Conservation (phyloP, 345 rosid species). For the Mangifera indica region DNA sequence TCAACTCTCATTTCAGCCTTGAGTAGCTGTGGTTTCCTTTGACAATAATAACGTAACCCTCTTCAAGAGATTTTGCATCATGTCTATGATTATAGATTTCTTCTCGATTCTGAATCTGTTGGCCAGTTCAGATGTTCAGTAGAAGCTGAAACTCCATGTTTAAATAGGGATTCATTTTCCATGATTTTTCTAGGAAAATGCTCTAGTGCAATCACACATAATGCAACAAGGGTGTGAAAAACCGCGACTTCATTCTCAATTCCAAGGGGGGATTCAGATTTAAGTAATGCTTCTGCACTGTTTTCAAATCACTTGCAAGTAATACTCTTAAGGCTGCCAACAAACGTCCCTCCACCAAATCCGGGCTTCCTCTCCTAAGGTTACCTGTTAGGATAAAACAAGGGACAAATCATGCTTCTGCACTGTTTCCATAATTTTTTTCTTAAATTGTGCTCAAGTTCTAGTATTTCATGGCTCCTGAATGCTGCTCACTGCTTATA, state of each 20-base stretch:
- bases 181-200: slow-evolving; percentile 81
- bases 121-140: slow-evolving; percentile 51
- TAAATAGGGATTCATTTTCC: slow-evolving; percentile 64
- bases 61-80: slow-evolving; percentile 59
- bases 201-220: slow-evolving; percentile 66
- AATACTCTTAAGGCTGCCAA: slow-evolving; percentile 72
- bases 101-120: slow-evolving; percentile 72
- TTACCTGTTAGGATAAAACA: slow-evolving; percentile 45
- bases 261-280: slow-evolving; percentile 68
- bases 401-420: too few species aligned
- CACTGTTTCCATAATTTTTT: background rate
- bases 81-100: slow-evolving; percentile 64
- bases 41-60: slow-evolving; percentile 49
- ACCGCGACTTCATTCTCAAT: slow-evolving; percentile 52
- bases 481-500: background rate
- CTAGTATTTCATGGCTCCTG: background rate
- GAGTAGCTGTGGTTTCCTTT: slow-evolving; percentile 35
- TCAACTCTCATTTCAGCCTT: slow-evolving; percentile 21
- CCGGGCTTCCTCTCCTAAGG: slow-evolving; percentile 69
- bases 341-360: slow-evolving; percentile 66
- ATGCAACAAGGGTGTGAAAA: slow-evolving; percentile 60
- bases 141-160: slow-evolving; percentile 52
- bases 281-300: slow-evolving; percentile 56
- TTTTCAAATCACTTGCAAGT: slow-evolving; percentile 44
- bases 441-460: background rate